Evolutionary conservation across 2,329 filamentous ascomycete genomes (phyloP).

Genomic region (Aspergillus intermedius): DNA sequence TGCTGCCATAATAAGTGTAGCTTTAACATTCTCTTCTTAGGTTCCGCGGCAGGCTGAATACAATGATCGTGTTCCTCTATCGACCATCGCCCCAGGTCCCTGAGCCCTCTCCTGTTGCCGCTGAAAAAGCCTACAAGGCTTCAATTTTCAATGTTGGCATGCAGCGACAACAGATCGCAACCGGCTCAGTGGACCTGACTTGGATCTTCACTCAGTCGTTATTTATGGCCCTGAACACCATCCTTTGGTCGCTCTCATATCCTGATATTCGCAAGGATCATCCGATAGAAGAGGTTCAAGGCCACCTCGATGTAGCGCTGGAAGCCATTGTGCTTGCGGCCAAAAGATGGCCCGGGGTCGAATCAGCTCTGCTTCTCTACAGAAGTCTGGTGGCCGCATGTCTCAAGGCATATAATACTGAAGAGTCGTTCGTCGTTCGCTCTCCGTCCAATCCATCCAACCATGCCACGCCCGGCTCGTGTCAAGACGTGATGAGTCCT

Average conservation of each 20-base stretch:
- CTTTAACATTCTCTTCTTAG: constrained; percentile 25
- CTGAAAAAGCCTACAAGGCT: constrained; percentile 74
- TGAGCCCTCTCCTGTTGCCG: constrained; percentile 71
- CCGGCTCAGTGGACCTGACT: constrained; percentile 71
- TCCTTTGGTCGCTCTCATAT: constrained; percentile 89
- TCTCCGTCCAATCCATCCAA: constrained; percentile 40
- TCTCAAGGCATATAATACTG: constrained; percentile 74
- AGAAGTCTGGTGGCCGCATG: constrained; percentile 78
- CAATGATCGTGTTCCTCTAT: constrained; percentile 81
- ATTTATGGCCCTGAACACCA: constrained; percentile 85
- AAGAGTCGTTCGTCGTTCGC: constrained; percentile 46
- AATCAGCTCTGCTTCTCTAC: constrained; percentile 78
- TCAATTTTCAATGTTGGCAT: constrained; percentile 75
- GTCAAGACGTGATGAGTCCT: constrained; percentile 33
- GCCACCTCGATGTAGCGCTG: constrained; percentile 66
- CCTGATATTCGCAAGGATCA: constrained; percentile 70
- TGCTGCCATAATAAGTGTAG: background rate
- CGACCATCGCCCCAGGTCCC: constrained; percentile 89
- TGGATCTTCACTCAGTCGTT: constrained; percentile 89
- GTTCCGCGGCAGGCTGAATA: constrained; percentile 67
- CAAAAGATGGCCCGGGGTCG: constrained; percentile 85
- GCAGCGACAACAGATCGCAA: constrained; percentile 71
- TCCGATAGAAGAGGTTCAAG: constrained; percentile 66
- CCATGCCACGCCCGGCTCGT: constrained; percentile 35
- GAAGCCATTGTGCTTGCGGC: constrained; percentile 74